Conservation (phyloP, 2,329 filamentous ascomycete species). For the Pestalotiopsis sp. region DNA sequence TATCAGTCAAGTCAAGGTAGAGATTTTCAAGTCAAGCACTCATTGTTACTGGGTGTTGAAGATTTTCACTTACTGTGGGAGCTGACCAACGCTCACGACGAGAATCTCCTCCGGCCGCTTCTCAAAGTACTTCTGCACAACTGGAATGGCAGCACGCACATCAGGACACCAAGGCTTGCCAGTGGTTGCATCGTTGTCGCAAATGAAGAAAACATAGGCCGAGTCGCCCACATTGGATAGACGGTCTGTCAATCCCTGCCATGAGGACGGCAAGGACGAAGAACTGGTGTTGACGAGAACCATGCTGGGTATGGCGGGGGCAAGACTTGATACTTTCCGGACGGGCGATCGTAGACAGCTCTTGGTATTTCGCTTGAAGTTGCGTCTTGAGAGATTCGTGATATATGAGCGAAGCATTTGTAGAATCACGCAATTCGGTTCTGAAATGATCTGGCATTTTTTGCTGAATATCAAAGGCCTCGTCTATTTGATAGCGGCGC, state of each 20-base stretch:
- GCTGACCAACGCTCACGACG: slow-evolving; percentile 1
- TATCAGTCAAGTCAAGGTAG: neutral
- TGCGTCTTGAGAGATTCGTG: neutral
- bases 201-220: slow-evolving; percentile 9
- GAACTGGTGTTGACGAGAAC: neutral
- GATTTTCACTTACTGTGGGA: neutral
- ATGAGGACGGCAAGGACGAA: slow-evolving; percentile 5
- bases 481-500: neutral
- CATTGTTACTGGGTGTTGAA: neutral
- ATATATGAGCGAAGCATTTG: neutral
- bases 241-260: slow-evolving; percentile 9
- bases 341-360: neutral
- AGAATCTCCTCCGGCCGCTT: slow-evolving; percentile 6
- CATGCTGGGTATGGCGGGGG: neutral
- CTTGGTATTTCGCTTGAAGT: neutral
- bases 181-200: slow-evolving; percentile 6
- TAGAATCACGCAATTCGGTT: slow-evolving; percentile 5
- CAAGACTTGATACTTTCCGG: neutral
- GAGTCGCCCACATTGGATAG: slow-evolving; percentile 6
- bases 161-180: slow-evolving; percentile 12
- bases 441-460: neutral
- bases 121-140: slow-evolving; percentile 11
- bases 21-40: neutral
- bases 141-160: slow-evolving; percentile 10
- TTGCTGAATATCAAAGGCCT: neutral